Percentiles rank a stretch among this genome's conserved stretches.
phyloP scores from a whole-genome alignment of 148 eudicot species.

The Amaranthus palmeri region DNA sequence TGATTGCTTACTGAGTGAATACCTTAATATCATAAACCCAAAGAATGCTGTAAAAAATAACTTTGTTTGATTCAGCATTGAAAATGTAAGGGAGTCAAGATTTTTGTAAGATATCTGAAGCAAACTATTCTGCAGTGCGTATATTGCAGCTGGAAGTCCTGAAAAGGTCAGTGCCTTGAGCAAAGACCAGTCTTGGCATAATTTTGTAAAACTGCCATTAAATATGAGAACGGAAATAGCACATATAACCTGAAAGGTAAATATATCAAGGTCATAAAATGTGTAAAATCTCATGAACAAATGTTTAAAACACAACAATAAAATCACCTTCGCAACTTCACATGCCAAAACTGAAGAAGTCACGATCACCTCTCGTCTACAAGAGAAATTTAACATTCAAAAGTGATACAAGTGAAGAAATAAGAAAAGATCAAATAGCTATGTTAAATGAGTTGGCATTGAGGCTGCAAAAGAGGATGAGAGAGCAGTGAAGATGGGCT shows the following conservation, averaged over 20 bases:
- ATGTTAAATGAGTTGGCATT: too few relatives aligned
- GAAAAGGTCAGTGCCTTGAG: conserved; percentile 75
- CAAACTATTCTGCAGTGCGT: conserved; percentile 91
- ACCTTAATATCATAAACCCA: conserved; percentile 80
- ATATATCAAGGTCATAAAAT: background rate
- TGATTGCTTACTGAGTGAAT: conserved; percentile 8
- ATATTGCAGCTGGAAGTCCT: conserved; percentile 94
- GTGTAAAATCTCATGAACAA: conserved; percentile 4
- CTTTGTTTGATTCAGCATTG: conserved; percentile 95
- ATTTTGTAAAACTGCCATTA: conserved; percentile 64
- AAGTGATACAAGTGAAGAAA: conserved; percentile 1
- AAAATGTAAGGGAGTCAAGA: conserved; percentile 92
- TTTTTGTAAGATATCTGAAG: conserved; percentile 94
- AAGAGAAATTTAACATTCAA: conserved; percentile 17
- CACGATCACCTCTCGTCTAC: conserved; percentile 86
- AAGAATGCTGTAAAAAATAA: conserved; percentile 87
- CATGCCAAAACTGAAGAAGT: conserved; percentile 87
- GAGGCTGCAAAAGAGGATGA: too few relatives aligned
- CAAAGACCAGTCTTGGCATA: conserved; percentile 82
- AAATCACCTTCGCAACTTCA: conserved; percentile 71
- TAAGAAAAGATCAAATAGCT: background rate
- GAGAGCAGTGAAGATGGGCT: too few relatives aligned
- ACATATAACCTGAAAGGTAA: conserved; percentile 54
- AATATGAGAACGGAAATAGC: conserved; percentile 60
- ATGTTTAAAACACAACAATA: background rate